These are phyloP conservation scores for Termitomyces sp. DNA, from an alignment of 768 basidiomycete genomes.

Conservation along the genomic window DNA sequence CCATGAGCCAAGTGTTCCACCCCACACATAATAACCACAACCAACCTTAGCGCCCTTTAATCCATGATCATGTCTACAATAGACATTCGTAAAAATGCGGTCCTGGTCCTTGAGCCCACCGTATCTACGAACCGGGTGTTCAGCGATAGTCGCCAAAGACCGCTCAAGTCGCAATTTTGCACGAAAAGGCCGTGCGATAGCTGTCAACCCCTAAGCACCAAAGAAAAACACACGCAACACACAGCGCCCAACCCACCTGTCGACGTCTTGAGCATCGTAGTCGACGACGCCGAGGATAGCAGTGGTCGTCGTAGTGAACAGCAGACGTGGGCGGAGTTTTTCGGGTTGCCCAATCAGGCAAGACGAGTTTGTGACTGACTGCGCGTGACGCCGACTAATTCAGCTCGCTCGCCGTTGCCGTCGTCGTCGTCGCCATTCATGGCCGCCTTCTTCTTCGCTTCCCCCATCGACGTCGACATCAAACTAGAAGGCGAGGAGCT, in stretches of 20 bases:
- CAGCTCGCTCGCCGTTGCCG: too few species aligned
- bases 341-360: too few species aligned
- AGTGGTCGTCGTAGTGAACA: slow-evolving; percentile 30
- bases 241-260: slow-evolving; percentile 23
- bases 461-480: too few species aligned
- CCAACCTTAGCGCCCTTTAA: slow-evolving; percentile 89
- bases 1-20: neutral
- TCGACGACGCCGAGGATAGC: slow-evolving; percentile 37
- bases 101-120: slow-evolving; percentile 95
- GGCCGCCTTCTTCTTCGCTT: slow-evolving; percentile 66
- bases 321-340: slow-evolving; percentile 26
- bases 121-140: slow-evolving; percentile 87
- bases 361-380: slow-evolving; percentile 2
- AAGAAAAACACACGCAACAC: neutral
- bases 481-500: too few species aligned
- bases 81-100: slow-evolving; percentile 91
- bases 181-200: slow-evolving; percentile 29
- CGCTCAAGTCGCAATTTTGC: slow-evolving; percentile 37
- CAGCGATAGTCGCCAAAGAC: slow-evolving; percentile 71
- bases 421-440: too few species aligned
- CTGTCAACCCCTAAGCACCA: slow-evolving; percentile 14
- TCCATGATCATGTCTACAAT: slow-evolving; percentile 85
- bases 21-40: slow-evolving; percentile 4
- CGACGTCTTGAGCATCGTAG: slow-evolving; percentile 32
- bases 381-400: slow-evolving; percentile 15